A percentile compares a stretch with the other conserved stretches of the same genome.
These are phyloP conservation scores for Agrocybe chaxingu DNA, from an alignment of 768 basidiomycete genomes.

Conservation along the genomic window DNA sequence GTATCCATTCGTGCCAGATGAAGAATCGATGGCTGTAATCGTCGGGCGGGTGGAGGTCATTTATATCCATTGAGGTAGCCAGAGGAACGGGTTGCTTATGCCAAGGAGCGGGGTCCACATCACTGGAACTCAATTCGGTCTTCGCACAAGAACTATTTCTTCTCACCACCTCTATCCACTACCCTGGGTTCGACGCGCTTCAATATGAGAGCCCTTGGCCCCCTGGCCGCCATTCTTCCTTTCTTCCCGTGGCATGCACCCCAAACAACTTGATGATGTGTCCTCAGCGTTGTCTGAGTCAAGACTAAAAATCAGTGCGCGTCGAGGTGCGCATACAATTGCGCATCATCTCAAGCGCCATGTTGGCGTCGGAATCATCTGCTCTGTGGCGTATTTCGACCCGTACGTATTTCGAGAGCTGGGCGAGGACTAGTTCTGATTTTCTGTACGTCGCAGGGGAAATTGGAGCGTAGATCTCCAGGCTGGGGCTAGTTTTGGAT, in stretches of 20 bases:
- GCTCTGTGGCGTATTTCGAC: slow-evolving; percentile 85
- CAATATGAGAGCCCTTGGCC: slow-evolving; percentile 24
- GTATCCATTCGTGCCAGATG: slow-evolving; percentile 91
- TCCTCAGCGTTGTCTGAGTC: slow-evolving; percentile 7
- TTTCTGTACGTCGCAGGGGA: slow-evolving; percentile 35
- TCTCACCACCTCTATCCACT: slow-evolving; percentile 28
- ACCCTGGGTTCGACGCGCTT: slow-evolving; percentile 26
- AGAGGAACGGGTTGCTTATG: slow-evolving; percentile 16
- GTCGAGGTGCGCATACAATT: slow-evolving; percentile 17
- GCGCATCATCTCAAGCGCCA: slow-evolving; percentile 57
- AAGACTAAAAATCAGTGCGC: slow-evolving; percentile 2
- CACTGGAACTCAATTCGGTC: slow-evolving; percentile 12
- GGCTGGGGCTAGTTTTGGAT: slow-evolving; percentile 80
- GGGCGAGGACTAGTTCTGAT: not conserved
- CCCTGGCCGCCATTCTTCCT: slow-evolving; percentile 11
- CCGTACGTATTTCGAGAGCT: slow-evolving; percentile 46
- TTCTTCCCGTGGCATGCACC: slow-evolving; percentile 19
- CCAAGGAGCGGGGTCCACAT: slow-evolving; percentile 14
- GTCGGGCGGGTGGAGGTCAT: slow-evolving; percentile 75
- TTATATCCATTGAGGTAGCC: slow-evolving; percentile 37
- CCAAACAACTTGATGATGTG: slow-evolving; percentile 3
- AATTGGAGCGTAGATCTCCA: slow-evolving; percentile 83
- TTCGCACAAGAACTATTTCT: slow-evolving; percentile 32
- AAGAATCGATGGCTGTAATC: slow-evolving; percentile 83
- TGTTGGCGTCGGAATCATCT: slow-evolving; percentile 78